phyloP scores from a whole-genome alignment of 2,329 filamentous ascomycete genomes.

The Apiospora arundinis region DNA sequence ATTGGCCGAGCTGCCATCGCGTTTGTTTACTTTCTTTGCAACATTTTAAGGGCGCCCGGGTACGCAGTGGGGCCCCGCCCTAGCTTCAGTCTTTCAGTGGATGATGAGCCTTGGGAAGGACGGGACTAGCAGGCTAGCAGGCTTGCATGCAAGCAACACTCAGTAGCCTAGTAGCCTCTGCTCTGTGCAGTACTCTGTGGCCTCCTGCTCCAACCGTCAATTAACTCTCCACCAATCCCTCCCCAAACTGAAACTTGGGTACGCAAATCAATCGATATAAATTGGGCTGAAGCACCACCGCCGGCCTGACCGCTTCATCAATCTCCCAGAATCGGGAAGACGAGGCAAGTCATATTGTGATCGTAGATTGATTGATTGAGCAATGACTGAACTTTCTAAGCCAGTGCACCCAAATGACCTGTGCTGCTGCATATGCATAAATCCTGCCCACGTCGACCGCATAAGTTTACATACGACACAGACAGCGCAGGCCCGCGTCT shows the following conservation, averaged over 20 bases:
- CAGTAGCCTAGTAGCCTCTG: not conserved
- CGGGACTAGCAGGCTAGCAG: too few species aligned
- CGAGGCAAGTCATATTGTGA: not conserved
- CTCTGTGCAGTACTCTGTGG: too few species aligned
- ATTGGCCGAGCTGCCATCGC: constrained; percentile 7
- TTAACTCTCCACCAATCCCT: not conserved
- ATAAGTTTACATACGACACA: not conserved
- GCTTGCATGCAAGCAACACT: not conserved
- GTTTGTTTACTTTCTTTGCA: constrained; percentile 20
- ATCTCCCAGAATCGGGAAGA: not conserved
- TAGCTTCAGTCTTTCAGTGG: not conserved
- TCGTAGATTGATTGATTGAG: not conserved
- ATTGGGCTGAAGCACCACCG: not conserved
- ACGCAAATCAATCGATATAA: not conserved
- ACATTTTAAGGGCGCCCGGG: not conserved
- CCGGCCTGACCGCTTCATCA: constrained; percentile 1
- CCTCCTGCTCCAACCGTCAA: too few species aligned
- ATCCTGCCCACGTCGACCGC: too few species aligned
- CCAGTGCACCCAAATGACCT: too few species aligned
- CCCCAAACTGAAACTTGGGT: not conserved
- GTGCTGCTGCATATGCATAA: too few species aligned
- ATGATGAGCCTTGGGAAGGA: not conserved
- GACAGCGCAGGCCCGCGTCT: too few species aligned
- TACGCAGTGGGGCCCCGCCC: not conserved
- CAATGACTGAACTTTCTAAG: not conserved